Percentiles rank a stretch among this genome's conserved stretches.
Conservation (phyloP, 2,329 filamentous ascomycete genomes). For the Cercospora sesami region DNA sequence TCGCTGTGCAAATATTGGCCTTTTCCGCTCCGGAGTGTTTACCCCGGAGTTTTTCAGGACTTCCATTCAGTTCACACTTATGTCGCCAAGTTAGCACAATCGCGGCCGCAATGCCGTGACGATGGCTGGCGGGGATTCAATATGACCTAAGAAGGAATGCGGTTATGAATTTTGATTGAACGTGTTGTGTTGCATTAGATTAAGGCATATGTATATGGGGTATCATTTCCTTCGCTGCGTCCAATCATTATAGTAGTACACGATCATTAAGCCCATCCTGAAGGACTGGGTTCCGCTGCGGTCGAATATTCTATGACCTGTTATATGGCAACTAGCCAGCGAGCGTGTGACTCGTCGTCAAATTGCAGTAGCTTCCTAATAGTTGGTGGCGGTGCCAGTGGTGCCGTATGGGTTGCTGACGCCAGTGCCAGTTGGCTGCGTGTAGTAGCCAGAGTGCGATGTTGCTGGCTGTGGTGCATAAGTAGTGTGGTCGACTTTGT, state of each 20-base stretch:
- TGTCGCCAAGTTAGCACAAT: background rate
- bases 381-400: constrained; percentile 35
- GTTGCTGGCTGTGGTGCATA: constrained; percentile 28
- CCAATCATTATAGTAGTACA: constrained; percentile 5
- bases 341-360: background rate
- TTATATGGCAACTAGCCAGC: constrained; percentile 3
- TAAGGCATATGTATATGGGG: background rate
- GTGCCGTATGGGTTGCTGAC: constrained; percentile 42
- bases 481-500: constrained; percentile 35
- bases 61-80: background rate
- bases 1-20: background rate
- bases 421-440: constrained; percentile 44
- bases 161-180: background rate
- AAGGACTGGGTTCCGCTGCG: background rate
- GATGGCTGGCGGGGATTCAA: background rate
- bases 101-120: background rate
- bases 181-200: background rate
- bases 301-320: background rate
- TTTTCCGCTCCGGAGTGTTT: no score
- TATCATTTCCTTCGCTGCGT: constrained; percentile 3
- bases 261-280: background rate
- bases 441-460: constrained; percentile 48
- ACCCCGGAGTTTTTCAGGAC: no score
- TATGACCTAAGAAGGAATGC: background rate
- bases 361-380: constrained; percentile 24